phyloP scores from a whole-genome alignment of 768 basidiomycete genomes.

The Suillus fuscotomentosus region DNA sequence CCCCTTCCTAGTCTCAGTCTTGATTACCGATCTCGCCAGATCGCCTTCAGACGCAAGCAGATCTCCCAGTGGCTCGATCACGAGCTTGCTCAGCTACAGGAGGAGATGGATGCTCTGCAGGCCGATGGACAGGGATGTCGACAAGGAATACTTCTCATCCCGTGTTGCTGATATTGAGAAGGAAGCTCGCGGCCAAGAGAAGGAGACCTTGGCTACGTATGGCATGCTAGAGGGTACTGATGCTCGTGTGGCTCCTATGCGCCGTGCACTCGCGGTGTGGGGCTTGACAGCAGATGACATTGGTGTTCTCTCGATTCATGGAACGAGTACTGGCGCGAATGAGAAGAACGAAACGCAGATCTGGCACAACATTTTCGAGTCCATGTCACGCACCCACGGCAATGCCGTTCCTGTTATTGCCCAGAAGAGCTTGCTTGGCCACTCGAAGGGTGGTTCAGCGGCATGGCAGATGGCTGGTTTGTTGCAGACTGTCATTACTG shows the following conservation, averaged over 20 bases:
- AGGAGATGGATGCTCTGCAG: constrained; percentile 68
- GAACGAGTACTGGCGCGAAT: constrained; percentile 85
- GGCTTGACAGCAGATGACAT: constrained; percentile 92
- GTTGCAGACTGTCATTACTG: constrained; percentile 79
- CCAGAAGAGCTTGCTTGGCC: constrained; percentile 96
- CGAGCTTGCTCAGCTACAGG: constrained; percentile 81
- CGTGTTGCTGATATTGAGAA: constrained; percentile 84
- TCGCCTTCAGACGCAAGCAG: constrained; percentile 92
- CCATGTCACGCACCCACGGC: constrained; percentile 84
- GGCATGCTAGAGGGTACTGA: constrained; percentile 93
- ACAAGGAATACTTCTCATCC: constrained; percentile 70
- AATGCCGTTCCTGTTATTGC: constrained; percentile 98
- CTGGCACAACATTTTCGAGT: constrained; percentile 94
- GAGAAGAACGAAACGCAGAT: constrained; percentile 98
- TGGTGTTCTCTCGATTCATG: constrained; percentile 86
- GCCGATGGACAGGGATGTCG: constrained; percentile 45
- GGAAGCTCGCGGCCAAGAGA: constrained; percentile 90
- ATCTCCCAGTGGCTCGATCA: constrained; percentile 93
- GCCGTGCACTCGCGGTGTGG: constrained; percentile 96
- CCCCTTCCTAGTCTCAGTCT: constrained; percentile 80
- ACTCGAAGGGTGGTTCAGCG: constrained; percentile 98
- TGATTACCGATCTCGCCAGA: constrained; percentile 89
- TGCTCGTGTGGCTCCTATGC: constrained; percentile 84
- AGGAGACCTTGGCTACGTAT: constrained; percentile 88
- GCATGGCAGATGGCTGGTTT: constrained; percentile 96